Evolutionary conservation across 805 yeast species (phyloP), one percentile per base, ranked within the genome.

Genomic region (Kurtzmaniella cleridarum): DNA sequence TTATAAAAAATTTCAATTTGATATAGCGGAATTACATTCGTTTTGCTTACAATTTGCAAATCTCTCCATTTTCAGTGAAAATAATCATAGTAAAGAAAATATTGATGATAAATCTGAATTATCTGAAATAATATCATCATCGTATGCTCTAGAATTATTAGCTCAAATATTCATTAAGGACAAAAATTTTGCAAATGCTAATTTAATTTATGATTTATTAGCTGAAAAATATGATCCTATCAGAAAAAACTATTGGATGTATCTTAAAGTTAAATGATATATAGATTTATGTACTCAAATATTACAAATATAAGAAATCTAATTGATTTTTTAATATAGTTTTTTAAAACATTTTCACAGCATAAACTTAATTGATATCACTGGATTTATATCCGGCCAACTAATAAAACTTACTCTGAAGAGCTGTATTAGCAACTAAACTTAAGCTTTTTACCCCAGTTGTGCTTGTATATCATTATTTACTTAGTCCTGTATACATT

Each of bases 91-190:
- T 20, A 8, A 20, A 20, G 56, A 49, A 5, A 47, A 37, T 5
- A 57, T 46, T 7, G 48, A 45, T 12, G 55, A 45, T 5, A 45
- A 44, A 7, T 43, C 49, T n/a, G 44, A 42, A 7, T 42, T 37
- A 10, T 48, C 44, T 2, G 38, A 54, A 24, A 34, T 41, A 5
- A 54, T 75, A 1, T 55, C 55, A 41, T 79, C 88, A 2, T 64
- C 80, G 0, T 76, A 69, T 45, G 95, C 95, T 0, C 55, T 82
- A 31, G 91, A 85, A 49, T 43, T 75, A 7, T 59, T 84, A 27
- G 82, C 82, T 0, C 69, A 69, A 31, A 71, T 83, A 2, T 74
- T 73, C 28, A 42, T 43, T 12, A 31, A 53, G 14, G 49, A 63
- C 7, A 45, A 59, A 1, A 52, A 67, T 5, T 32, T 39, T 1